Conservation (phyloP, 345 rosid genomes). For the Viola odorata region DNA sequence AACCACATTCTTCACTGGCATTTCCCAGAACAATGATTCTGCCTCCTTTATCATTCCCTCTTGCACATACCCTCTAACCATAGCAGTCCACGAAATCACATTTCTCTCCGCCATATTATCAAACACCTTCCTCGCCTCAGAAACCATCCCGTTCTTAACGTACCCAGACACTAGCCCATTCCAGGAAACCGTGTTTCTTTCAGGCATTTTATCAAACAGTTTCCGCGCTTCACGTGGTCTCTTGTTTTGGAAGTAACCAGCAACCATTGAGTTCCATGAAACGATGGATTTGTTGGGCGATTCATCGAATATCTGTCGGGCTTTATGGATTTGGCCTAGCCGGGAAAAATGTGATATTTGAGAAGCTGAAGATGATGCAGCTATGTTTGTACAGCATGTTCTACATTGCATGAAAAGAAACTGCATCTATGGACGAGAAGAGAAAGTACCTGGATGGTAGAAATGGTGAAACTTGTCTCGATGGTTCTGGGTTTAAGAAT, state of each 20-base stretch:
- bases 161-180: conserved; percentile 68
- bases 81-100: conserved; percentile 69
- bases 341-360: conserved; percentile 49
- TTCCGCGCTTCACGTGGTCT: conserved; percentile 43
- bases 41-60: conserved; percentile 54
- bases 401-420: conserved; percentile 23
- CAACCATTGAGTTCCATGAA: conserved; percentile 65
- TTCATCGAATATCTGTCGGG: conserved; percentile 55
- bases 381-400: conserved; percentile 22
- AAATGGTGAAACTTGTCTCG: not conserved
- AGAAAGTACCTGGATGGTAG: not conserved
- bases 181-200: conserved; percentile 64
- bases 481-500: not conserved
- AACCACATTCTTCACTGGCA: conserved; percentile 71
- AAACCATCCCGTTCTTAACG: conserved; percentile 47
- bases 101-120: conserved; percentile 63
- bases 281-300: conserved; percentile 32
- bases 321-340: conserved; percentile 45
- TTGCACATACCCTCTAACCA: conserved; percentile 65
- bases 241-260: conserved; percentile 50
- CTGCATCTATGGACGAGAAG: conserved; percentile 30
- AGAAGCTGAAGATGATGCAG: conserved; percentile 20
- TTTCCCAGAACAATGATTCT: conserved; percentile 56
- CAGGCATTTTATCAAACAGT: conserved; percentile 63
- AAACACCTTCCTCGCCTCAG: conserved; percentile 48